Base-by-base conservation (phyloP, 2,329 filamentous ascomycete species). In the Chalara sp. region DNA sequence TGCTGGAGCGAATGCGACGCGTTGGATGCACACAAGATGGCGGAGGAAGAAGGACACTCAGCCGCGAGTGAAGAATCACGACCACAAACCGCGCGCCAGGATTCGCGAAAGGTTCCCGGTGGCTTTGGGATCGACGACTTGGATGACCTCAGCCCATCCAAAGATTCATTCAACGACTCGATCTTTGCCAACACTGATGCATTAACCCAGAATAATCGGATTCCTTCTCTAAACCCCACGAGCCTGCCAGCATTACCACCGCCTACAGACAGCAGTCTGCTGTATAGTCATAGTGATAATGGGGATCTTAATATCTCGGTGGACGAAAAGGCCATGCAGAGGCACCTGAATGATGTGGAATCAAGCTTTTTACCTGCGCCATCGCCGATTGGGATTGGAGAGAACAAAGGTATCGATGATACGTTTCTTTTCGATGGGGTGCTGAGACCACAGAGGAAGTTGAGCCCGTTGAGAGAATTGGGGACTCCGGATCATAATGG, bases 341-440 rank as follows among this genome's bases (percentile, higher is more conserved):
- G 57, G 33, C 80, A 84, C 61, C 65, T 85, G 21, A 73, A 78
- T 58, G 81, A 85, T 60, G 74, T 84, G 55, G 82, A 86, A 61
- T 84, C 81, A 33, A 85, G 81, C 67, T 85, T 85, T 60, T 63
- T 82, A 49, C 76, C 78, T 2, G 73, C 75, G 5, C 63, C 78
- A 5, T 84, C 81, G 6, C 80, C 81, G 10, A 73, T 83, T 44
- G 72, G 59, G 12, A 72, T 35, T 70, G 70, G 32, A 69, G 73
- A 47, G 66, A 58, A 64, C 49, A 58, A 59, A 12, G 78, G 73
- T 45, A 63, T 72, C 50, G 79, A 83, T 67, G 80, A 83, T 63
- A 81, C 79, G 29, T 84, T 74, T 60, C 66, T 81, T 45, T 83
- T 83, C 59, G 79, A 83, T 59, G 65, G 53, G 41, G 53, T 52